These are phyloP conservation scores for Aspergillus sp. DNA, from an alignment of 2,329 filamentous ascomycete genomes.

Conservation along the genomic window DNA sequence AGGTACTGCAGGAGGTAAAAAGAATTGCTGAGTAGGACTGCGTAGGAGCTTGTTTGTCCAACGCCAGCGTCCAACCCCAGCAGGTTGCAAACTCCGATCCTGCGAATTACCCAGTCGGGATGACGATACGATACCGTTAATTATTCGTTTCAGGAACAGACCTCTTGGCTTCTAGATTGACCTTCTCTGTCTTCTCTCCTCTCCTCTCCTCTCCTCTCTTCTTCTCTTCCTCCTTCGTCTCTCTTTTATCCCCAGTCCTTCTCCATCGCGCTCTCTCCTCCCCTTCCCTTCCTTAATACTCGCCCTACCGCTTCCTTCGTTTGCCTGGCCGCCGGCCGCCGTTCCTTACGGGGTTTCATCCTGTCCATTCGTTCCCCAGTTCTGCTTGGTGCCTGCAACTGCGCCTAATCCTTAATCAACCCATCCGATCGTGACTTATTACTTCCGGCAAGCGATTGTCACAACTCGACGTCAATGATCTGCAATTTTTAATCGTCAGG, in stretches of 20 bases:
- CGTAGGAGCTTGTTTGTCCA: no score
- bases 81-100: no score
- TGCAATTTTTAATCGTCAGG: neutral
- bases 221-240: constrained; percentile 5
- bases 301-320: constrained; percentile 7
- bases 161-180: no score
- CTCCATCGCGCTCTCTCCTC: constrained; percentile 1
- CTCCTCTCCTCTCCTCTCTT: constrained; percentile 7
- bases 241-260: constrained; percentile 5
- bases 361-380: constrained; percentile 20
- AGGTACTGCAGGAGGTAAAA: no score
- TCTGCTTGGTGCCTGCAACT: neutral
- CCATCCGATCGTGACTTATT: neutral
- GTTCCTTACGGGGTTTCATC: constrained; percentile 14
- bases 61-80: no score
- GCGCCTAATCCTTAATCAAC: neutral
- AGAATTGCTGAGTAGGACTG: no score
- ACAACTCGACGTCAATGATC: neutral
- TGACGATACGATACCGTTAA: no score
- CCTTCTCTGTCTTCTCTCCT: constrained; percentile 8
- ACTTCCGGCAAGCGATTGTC: neutral
- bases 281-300: neutral
- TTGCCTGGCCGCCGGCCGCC: constrained; percentile 16
- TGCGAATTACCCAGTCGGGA: no score
- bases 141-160: no score